Evolutionary conservation across 371 early-diverging fungal genomes (phyloP).

Genomic region (Mortierella polycephala): DNA sequence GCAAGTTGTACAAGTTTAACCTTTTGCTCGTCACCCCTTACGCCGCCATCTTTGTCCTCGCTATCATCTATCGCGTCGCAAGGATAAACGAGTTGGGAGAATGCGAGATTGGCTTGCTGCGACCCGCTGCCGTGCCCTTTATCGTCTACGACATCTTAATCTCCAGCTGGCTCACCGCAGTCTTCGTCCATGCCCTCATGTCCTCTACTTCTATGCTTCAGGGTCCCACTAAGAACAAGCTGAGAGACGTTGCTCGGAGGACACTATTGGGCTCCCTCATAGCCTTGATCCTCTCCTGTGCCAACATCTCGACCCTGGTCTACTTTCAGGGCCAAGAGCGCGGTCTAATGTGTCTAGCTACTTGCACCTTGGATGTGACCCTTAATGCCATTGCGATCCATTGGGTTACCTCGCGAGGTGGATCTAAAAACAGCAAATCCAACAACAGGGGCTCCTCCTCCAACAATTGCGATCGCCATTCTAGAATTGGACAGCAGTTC

Average conservation of each 20-base stretch:
- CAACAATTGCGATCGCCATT: neutral
- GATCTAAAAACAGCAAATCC: neutral
- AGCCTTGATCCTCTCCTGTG: constrained; percentile 60
- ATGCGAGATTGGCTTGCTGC: constrained; percentile 62
- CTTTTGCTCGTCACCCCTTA: constrained; percentile 60
- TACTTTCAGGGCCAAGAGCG: constrained; percentile 60
- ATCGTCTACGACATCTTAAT: constrained; percentile 59
- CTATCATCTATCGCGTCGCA: constrained; percentile 60
- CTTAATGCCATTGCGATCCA: constrained; percentile 66
- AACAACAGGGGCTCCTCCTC: neutral
- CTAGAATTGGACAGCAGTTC: neutral
- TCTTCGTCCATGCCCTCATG: constrained; percentile 60
- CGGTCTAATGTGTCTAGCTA: constrained; percentile 63
- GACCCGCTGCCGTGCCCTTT: constrained; percentile 57
- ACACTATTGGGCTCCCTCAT: constrained; percentile 62
- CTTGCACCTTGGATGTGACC: constrained; percentile 68
- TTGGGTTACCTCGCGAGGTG: constrained; percentile 18
- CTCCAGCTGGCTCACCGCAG: constrained; percentile 54
- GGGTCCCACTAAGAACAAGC: constrained; percentile 57
- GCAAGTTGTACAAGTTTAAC: constrained; percentile 58
- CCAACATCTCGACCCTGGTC: constrained; percentile 59
- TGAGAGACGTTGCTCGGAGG: constrained; percentile 61
- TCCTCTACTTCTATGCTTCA: constrained; percentile 41
- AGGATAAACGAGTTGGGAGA: constrained; percentile 52
- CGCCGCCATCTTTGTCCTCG: constrained; percentile 58